These are phyloP conservation scores for Aspergillus candidus DNA, from an alignment of 2,329 filamentous ascomycete genomes.

Conservation along the genomic window DNA sequence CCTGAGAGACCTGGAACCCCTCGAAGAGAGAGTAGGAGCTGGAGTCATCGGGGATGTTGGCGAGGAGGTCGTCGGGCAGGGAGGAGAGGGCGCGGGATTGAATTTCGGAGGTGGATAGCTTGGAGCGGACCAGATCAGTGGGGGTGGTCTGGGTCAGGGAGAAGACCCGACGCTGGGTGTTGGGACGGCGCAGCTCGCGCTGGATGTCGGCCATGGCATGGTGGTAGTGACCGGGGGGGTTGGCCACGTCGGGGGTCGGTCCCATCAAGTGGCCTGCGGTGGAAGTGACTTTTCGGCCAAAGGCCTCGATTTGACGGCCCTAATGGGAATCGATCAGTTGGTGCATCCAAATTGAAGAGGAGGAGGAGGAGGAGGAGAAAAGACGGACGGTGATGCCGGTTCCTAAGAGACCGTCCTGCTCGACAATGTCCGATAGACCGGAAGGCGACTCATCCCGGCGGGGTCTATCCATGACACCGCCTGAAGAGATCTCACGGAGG, in stretches of 20 bases:
- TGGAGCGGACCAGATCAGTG: constrained; percentile 88
- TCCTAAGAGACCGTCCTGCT: constrained; percentile 42
- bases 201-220: constrained; percentile 83
- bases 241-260: constrained; percentile 50
- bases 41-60: constrained; percentile 78
- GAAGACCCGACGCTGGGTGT: constrained; percentile 83
- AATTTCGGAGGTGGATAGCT: constrained; percentile 84
- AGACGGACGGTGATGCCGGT: constrained; percentile 41
- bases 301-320: constrained; percentile 84
- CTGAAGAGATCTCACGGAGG: constrained; percentile 15
- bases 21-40: constrained; percentile 92
- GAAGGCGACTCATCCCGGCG: constrained; percentile 43
- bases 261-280: constrained; percentile 87
- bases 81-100: constrained; percentile 86
- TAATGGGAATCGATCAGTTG: constrained; percentile 33
- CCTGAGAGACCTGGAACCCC: constrained; percentile 82
- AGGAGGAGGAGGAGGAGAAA: background rate
- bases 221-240: constrained; percentile 63
- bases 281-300: constrained; percentile 88
- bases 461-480: constrained; percentile 38
- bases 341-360: background rate
- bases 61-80: constrained; percentile 81
- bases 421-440: constrained; percentile 36
- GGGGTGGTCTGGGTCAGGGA: constrained; percentile 85
- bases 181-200: constrained; percentile 77